phyloP scores from a whole-genome alignment of 148 eudicot genomes.

The Gaultheria prostrata region DNA sequence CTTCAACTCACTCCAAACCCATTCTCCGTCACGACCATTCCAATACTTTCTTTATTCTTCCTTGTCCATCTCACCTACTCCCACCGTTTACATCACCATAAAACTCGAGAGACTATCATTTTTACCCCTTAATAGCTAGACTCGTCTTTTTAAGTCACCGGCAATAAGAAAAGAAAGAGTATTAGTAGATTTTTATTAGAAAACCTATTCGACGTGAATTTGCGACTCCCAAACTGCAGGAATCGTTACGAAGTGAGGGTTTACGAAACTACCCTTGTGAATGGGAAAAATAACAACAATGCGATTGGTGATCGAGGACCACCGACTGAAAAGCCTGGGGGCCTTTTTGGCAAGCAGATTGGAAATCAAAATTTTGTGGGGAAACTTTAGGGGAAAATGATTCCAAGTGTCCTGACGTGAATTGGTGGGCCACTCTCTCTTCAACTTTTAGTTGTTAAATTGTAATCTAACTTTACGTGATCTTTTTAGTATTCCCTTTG shows the following conservation, averaged over 20 bases:
- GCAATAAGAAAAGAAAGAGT: too few species aligned
- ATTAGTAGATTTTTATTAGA: too few species aligned
- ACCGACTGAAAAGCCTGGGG: slow-evolving; percentile 7
- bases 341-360: neutral
- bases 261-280: neutral
- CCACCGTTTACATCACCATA: neutral
- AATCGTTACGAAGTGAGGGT: neutral
- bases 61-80: neutral
- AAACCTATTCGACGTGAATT: neutral
- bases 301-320: neutral
- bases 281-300: neutral
- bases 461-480: neutral
- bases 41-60: too few species aligned
- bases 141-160: neutral
- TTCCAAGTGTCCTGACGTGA: neutral
- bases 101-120: neutral
- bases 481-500: neutral
- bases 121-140: neutral
- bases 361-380: too few species aligned
- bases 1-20: neutral
- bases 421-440: neutral
- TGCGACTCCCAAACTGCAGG: neutral
- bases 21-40: neutral
- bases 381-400: neutral
- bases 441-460: neutral